phyloP scores from a whole-genome alignment of 176 grass and related monocot species.

The Chloris gayana region DNA sequence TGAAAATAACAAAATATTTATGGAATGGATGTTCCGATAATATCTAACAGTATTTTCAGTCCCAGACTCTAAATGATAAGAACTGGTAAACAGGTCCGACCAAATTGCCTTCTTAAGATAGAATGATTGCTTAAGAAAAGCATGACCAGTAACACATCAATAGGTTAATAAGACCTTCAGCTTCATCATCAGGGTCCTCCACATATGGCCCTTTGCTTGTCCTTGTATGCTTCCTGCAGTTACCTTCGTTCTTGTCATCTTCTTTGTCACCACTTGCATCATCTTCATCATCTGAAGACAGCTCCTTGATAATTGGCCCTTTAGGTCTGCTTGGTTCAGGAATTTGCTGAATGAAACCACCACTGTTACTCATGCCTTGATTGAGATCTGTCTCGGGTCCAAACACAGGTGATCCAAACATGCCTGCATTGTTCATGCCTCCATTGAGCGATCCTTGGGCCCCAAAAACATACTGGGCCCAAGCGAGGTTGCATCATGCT shows the following conservation, averaged over 20 bases:
- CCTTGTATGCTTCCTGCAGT: conserved; percentile 60
- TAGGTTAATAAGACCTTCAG: conserved; percentile 54
- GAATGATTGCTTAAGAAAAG: neutral
- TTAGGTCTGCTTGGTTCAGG: conserved; percentile 43
- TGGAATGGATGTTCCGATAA: too few relatives aligned
- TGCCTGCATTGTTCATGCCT: conserved; percentile 28
- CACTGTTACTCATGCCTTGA: conserved; percentile 33
- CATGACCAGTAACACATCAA: neutral
- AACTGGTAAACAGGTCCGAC: neutral
- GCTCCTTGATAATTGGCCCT: conserved; percentile 68
- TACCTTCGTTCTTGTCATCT: conserved; percentile 43
- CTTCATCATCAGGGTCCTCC: conserved; percentile 59
- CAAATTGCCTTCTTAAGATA: neutral
- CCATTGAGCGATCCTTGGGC: conserved; percentile 18
- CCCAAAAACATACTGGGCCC: conserved; percentile 42
- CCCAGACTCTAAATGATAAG: neutral
- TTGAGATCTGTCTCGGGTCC: conserved; percentile 3
- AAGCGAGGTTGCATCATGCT: conserved; percentile 57
- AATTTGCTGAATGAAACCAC: conserved; percentile 51
- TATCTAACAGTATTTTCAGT: neutral
- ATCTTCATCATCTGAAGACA: conserved; percentile 67
- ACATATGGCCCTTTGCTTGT: conserved; percentile 47
- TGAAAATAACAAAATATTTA: neutral
- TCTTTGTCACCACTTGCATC: conserved; percentile 26
- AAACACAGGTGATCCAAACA: too few relatives aligned